These are phyloP conservation scores for Inga leiocalycina DNA, from an alignment of 306 rosid species.

Conservation along the genomic window DNA sequence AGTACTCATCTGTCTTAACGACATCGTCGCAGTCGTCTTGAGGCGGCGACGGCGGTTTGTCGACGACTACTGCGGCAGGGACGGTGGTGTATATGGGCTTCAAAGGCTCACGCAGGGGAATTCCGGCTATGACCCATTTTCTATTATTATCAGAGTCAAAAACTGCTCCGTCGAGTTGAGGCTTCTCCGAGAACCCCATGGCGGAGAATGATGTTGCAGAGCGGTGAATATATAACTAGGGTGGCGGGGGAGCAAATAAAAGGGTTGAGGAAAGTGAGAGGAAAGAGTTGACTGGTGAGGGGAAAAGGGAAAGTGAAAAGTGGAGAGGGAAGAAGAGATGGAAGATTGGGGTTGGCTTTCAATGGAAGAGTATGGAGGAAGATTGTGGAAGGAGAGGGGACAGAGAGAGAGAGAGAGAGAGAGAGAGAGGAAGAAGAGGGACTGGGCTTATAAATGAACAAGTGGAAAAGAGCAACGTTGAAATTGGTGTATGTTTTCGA, in stretches of 20 bases:
- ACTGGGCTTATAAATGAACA: neutral
- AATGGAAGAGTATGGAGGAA: slow-evolving; percentile 31
- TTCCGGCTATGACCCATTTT: slow-evolving; percentile 78
- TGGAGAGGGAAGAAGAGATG: slow-evolving; percentile 26
- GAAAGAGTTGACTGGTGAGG: slow-evolving; percentile 50
- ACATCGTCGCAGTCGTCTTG: neutral
- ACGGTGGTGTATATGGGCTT: slow-evolving; percentile 63
- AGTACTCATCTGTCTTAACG: slow-evolving; percentile 33
- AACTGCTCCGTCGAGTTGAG: slow-evolving; percentile 41
- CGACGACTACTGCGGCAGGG: slow-evolving; percentile 11
- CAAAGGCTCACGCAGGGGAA: slow-evolving; percentile 58
- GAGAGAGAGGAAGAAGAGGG: neutral
- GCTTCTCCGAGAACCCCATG: slow-evolving; percentile 71
- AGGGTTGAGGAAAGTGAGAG: slow-evolving; percentile 56
- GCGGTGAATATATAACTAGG: neutral
- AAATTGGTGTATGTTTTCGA: slow-evolving; percentile 11
- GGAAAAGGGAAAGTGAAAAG: slow-evolving; percentile 28
- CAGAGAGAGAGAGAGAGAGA: slow-evolving; percentile 18
- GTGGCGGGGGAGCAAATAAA: slow-evolving; percentile 31
- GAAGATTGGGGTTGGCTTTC: slow-evolving; percentile 27
- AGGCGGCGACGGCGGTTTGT: slow-evolving; percentile 10
- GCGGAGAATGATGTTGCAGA: slow-evolving; percentile 13
- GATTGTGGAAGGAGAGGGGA: slow-evolving; percentile 40
- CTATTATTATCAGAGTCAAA: slow-evolving; percentile 49
- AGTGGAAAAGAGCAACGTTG: slow-evolving; percentile 16